phyloP scores from a whole-genome alignment of 1,139 yeast species.

The Meyerozyma smithsonii region DNA sequence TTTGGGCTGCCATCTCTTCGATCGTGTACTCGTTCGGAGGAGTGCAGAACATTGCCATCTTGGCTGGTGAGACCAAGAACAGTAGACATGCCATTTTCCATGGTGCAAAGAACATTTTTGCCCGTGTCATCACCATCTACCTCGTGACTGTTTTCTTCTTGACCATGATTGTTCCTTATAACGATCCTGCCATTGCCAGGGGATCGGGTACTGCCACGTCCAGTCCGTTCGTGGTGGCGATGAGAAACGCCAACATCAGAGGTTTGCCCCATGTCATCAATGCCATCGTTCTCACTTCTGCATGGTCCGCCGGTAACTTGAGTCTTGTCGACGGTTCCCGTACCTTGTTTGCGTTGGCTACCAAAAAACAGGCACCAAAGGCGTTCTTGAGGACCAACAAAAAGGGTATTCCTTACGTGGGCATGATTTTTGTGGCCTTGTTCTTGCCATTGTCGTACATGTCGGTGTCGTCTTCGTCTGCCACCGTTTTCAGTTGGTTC shows the following conservation, averaged over 20 bases:
- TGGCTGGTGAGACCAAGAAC: constrained; percentile 45
- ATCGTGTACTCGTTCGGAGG: constrained; percentile 30
- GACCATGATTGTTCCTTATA: constrained; percentile 43
- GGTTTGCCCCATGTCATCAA: constrained; percentile 48
- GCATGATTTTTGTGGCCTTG: constrained; percentile 21
- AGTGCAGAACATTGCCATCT: constrained; percentile 35
- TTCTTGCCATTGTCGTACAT: constrained; percentile 27
- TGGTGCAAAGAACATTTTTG: constrained; percentile 42
- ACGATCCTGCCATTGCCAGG: constrained; percentile 33
- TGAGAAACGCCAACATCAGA: constrained; percentile 43
- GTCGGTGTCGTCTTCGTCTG: constrained; percentile 17
- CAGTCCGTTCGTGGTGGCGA: constrained; percentile 54
- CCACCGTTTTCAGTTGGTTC: constrained; percentile 27
- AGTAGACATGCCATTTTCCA: constrained; percentile 45
- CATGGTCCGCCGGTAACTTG: constrained; percentile 50
- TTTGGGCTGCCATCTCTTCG: constrained; percentile 21
- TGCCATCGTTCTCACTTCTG: constrained; percentile 46
- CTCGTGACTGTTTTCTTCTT: constrained; percentile 38
- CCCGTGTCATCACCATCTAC: constrained; percentile 42
- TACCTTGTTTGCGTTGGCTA: constrained; percentile 42
- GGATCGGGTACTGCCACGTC: constrained; percentile 45
- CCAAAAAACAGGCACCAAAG: constrained; percentile 45
- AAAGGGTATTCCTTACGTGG: constrained; percentile 41
- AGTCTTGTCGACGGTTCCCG: constrained; percentile 39
- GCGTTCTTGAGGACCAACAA: constrained; percentile 37